Percentiles rank a stretch among this genome's conserved stretches.
phyloP scores from a whole-genome alignment of 331 rosid genomes.

The Ulmus americana region DNA sequence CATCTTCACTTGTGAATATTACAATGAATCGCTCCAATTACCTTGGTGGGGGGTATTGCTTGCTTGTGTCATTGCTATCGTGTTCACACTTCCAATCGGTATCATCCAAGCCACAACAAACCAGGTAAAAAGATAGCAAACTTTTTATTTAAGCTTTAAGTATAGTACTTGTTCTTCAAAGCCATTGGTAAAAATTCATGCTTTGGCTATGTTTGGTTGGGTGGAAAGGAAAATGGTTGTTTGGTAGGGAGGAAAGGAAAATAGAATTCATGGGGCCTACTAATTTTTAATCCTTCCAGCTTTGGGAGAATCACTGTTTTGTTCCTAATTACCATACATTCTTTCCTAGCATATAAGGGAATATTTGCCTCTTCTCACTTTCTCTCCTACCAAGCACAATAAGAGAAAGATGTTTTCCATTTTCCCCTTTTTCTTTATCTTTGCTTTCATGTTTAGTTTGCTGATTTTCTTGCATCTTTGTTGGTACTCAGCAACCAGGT shows the following conservation, averaged over 20 bases:
- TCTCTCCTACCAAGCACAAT: too few species aligned
- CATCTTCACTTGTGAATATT: constrained; percentile 44
- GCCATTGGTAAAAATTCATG: background rate
- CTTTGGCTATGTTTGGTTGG: too few species aligned
- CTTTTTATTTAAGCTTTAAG: background rate
- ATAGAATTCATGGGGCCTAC: too few species aligned
- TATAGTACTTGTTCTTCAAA: background rate
- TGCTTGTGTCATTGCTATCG: constrained; percentile 55
- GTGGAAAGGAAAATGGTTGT: too few species aligned
- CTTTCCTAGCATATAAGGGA: too few species aligned
- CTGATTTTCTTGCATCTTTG: constrained; percentile 8
- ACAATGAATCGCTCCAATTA: constrained; percentile 62
- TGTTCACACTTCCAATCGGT: constrained; percentile 62
- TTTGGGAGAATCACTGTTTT: too few species aligned
- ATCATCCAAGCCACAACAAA: constrained; percentile 66
- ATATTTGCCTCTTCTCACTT: too few species aligned
- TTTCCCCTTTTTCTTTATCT: too few species aligned
- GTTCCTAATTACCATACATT: too few species aligned
- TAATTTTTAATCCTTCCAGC: too few species aligned
- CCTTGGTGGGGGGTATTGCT: constrained; percentile 90
- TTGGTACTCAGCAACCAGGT: constrained; percentile 50
- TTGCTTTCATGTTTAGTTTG: background rate
- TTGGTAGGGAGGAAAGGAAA: too few species aligned
- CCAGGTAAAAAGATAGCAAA: constrained; percentile 36
- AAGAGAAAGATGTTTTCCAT: too few species aligned